Evolutionary conservation across 495 filamentous ascomycete genomes (phyloP), one percentile per base, ranked within the genome.

Genomic region (Lepidopterella palustris): DNA sequence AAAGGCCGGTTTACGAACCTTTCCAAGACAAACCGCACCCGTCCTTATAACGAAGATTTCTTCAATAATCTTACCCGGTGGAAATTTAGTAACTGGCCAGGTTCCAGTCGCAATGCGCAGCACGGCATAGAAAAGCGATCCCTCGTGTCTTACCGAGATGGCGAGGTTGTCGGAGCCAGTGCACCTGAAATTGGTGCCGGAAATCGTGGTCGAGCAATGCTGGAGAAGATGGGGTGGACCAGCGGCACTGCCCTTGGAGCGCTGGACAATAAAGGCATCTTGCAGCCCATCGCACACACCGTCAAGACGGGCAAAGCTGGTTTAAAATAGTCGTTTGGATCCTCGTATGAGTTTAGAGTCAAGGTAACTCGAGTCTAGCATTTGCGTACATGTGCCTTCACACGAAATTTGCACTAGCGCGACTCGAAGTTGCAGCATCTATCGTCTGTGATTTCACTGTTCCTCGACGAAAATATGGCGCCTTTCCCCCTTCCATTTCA

Each of bases 151-250:
- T 87, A 90, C 55, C 81, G 82, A 61, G 89, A 97, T 62, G 93
- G 93, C n/a, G 90, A 97, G 57, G 74, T 95, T 45, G 91, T 97
- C 20, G 93, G 92, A 42, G 89, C 80, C 10, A 80, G 82, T 29
- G 93, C 92, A 0, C 86, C 89, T 1, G 92, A 95, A 71, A 77
- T 99, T 25, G 89, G 89, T 1, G 77, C 73, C 3, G 90, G 88
- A 49, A 99, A 96, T 60, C 86, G 80, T 64, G 93, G 93, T 21
- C 80, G 89, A 45, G 84, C 83, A 3, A 90, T 99, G 87, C 70
- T 99, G 54, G 91, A 96, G 72, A 97, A 92, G 75, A 97, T 97
- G 93, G 93, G 93, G 18, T 99, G 95, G 89, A 87, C 79, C 59
- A 85, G 81, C 47, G 93, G 93, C 4, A 97, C 85, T 72, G 87